These are phyloP conservation scores for Alternaria conjuncta DNA, from an alignment of 2,329 filamentous ascomycete genomes.

Conservation along the genomic window DNA sequence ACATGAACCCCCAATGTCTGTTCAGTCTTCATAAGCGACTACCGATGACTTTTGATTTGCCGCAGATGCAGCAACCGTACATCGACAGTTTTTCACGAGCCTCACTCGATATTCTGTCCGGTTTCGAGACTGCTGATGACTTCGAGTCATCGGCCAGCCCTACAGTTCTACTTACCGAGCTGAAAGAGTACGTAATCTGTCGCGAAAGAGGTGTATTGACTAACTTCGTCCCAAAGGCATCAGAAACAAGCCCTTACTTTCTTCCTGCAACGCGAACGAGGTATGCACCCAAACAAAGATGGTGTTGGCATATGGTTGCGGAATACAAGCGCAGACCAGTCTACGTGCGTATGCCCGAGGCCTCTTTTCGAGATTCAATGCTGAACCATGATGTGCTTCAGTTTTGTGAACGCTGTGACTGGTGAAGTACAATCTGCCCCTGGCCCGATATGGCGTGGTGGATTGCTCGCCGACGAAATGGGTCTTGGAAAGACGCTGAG, in stretches of 20 bases:
- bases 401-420: background rate
- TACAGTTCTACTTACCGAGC: background rate
- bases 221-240: no score
- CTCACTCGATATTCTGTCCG: background rate
- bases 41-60: background rate
- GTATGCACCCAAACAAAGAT: constrained; percentile 5
- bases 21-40: background rate
- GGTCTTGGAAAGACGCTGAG: constrained; percentile 23
- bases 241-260: constrained; percentile 18
- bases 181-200: background rate
- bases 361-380: background rate
- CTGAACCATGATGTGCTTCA: background rate
- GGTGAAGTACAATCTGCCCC: background rate
- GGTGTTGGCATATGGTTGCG: constrained; percentile 9
- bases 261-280: constrained; percentile 13
- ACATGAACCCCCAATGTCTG: constrained; percentile 18
- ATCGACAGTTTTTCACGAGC: background rate
- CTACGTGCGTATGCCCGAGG: background rate
- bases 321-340: background rate
- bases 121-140: background rate
- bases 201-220: fast-evolving
- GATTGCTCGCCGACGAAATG: constrained; percentile 22
- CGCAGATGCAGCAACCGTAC: background rate
- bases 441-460: background rate
- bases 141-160: background rate